These are phyloP conservation scores for Amphirosellinia nigrospora DNA, from an alignment of 495 filamentous ascomycete genomes.

Conservation along the genomic window DNA sequence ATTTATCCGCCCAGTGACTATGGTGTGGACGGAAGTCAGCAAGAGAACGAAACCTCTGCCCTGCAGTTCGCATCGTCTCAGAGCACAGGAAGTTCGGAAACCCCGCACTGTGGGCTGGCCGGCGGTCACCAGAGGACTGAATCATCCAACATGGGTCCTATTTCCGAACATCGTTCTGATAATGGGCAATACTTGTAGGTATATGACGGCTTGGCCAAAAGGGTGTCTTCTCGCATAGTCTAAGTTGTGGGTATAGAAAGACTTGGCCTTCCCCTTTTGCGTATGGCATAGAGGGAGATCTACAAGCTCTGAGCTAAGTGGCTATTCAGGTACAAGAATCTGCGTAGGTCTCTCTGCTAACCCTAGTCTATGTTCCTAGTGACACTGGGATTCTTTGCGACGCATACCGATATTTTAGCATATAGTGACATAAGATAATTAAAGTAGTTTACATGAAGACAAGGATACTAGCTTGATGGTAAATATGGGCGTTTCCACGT, in stretches of 20 bases:
- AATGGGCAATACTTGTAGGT: not conserved
- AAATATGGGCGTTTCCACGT: not conserved
- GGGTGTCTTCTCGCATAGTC: not conserved
- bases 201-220: not conserved
- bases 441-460: not conserved
- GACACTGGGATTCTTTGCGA: not conserved
- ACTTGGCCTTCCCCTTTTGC: not conserved
- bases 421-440: not conserved
- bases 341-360: not conserved
- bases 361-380: not conserved
- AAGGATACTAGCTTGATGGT: not conserved
- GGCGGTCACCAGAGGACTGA: slow-evolving; percentile 8
- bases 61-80: slow-evolving; percentile 13
- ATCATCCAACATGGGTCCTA: slow-evolving; percentile 11
- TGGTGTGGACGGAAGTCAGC: not conserved
- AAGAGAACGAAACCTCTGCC: slow-evolving; percentile 5
- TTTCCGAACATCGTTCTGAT: slow-evolving; percentile 16
- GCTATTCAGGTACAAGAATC: not conserved
- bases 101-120: not conserved
- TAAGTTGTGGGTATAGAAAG: not conserved
- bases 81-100: slow-evolving; percentile 13
- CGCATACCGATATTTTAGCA: not conserved
- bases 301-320: not conserved
- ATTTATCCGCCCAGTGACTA: slow-evolving; percentile 17
- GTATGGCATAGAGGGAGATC: not conserved